These are phyloP conservation scores for Leishmania martiniquensis DNA, from an alignment of 208 protist genomes.

Conservation along the genomic window DNA sequence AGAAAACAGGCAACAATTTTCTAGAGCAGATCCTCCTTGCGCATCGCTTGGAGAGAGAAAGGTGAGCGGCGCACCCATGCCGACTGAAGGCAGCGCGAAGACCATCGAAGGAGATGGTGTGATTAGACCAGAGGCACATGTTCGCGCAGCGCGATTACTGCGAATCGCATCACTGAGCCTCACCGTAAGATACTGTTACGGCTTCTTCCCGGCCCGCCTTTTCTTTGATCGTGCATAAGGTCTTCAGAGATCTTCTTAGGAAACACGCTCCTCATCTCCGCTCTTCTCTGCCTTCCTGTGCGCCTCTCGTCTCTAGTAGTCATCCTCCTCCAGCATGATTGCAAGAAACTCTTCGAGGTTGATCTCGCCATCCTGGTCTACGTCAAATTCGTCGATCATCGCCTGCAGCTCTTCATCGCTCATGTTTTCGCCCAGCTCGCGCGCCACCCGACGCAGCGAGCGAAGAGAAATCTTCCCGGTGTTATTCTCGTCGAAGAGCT, in stretches of 20 bases:
- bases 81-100: too few species aligned
- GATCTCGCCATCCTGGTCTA: conserved; percentile 96
- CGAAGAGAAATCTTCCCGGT: conserved; percentile 95
- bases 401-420: conserved; percentile 97
- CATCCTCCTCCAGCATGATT: conserved; percentile 96
- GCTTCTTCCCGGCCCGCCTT: neutral
- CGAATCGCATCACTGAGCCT: too few species aligned
- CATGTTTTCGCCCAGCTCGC: conserved; percentile 96
- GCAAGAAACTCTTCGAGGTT: conserved; percentile 95
- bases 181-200: neutral
- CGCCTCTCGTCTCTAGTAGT: conserved; percentile 56
- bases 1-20: too few species aligned
- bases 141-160: neutral
- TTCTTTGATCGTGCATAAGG: neutral
- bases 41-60: too few species aligned
- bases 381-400: conserved; percentile 98
- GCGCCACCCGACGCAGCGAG: conserved; percentile 93
- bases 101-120: neutral
- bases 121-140: neutral
- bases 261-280: neutral
- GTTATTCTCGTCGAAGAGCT: conserved; percentile 96
- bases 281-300: neutral
- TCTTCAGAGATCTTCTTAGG: neutral
- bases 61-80: too few species aligned
- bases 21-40: too few species aligned